These are phyloP conservation scores for Penicillium atrosanguineum DNA, from an alignment of 495 filamentous ascomycete genomes.

Conservation along the genomic window DNA sequence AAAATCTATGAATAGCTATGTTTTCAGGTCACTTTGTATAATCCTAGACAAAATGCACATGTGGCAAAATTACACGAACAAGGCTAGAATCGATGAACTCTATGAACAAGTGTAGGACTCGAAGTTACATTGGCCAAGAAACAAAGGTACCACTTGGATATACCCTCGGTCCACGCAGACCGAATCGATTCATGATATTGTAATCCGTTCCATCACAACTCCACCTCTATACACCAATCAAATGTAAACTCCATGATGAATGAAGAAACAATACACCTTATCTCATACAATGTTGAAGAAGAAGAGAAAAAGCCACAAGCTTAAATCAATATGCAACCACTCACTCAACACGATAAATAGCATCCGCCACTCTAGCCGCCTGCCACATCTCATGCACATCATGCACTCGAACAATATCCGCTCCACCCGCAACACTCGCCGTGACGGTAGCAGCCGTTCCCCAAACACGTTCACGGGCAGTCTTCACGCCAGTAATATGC, in stretches of 20 bases:
- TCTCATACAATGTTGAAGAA: slow-evolving; percentile 30
- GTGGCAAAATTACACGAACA: not conserved
- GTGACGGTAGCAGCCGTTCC: slow-evolving; percentile 89
- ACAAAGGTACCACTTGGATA: not conserved
- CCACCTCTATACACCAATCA: not conserved
- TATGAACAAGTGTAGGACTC: not conserved
- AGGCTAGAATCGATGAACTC: not conserved
- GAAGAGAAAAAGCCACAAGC: slow-evolving; percentile 3
- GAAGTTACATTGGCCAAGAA: not conserved
- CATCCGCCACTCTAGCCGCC: slow-evolving; percentile 87
- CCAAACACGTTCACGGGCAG: slow-evolving; percentile 64
- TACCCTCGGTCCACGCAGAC: not conserved
- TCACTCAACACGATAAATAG: slow-evolving; percentile 63
- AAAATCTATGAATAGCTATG: slow-evolving; percentile 16
- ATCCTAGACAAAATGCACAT: not conserved
- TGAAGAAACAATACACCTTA: slow-evolving; percentile 12
- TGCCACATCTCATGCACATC: slow-evolving; percentile 88
- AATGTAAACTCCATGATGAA: slow-evolving; percentile 28
- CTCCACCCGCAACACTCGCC: slow-evolving; percentile 84
- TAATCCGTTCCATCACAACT: slow-evolving; percentile 4
- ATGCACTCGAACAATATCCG: slow-evolving; percentile 93
- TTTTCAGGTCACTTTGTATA: not conserved
- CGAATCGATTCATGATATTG: slow-evolving; percentile 1
- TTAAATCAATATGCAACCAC: not conserved
- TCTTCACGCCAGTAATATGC: slow-evolving; percentile 72